Base-by-base conservation (phyloP, 177 flowering plant genomes). In the Telopea speciosissima region DNA sequence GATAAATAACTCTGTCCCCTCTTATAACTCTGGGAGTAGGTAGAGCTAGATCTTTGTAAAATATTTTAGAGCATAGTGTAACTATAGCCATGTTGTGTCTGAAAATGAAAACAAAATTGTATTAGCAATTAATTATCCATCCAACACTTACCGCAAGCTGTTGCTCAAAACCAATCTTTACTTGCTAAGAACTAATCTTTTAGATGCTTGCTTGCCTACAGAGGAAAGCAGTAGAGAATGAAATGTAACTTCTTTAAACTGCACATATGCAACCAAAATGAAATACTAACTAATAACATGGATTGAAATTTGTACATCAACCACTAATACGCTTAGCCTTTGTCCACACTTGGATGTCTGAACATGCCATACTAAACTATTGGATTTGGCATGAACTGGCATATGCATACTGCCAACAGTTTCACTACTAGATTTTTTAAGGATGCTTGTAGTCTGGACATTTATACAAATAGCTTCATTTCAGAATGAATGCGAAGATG, bases 21-120 rank as follows among this genome's bases (percentile, higher is more conserved):
- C 75, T 77, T 3, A 26, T 40, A 23, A 66, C 17, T 63, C 59
- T 76, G 25, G 60, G 33, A 68, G 61, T 61, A 3, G 74, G 56
- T 68, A 64, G 65, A 62, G 56, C 66, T 40, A 72, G 70, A 44
- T 76, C 83, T 66, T 72, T 84, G 23, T 54, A 75, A 9, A 73
- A 77, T 44, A 77, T 65, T 49, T 72, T 82, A 71, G 71, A 75
- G 73, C 81, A 75, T 66, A 81, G 42, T 36, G 86, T 78, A 77
- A 78, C 67, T 49, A 73, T 68, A 68, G 87, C 84, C 86, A 84
- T 82, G 44, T 58, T 82, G 44, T 58, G 14, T 25, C 76, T 69
- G 79, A 28, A 56, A 66, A 10, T 45, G 59, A 60, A 12, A 22
- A 26, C 24, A 66, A 62, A 60, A 67, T 69, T 31, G 25, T 33